Base-by-base conservation (phyloP, 2,329 filamentous ascomycete species). In the Cytospora leucostoma region DNA sequence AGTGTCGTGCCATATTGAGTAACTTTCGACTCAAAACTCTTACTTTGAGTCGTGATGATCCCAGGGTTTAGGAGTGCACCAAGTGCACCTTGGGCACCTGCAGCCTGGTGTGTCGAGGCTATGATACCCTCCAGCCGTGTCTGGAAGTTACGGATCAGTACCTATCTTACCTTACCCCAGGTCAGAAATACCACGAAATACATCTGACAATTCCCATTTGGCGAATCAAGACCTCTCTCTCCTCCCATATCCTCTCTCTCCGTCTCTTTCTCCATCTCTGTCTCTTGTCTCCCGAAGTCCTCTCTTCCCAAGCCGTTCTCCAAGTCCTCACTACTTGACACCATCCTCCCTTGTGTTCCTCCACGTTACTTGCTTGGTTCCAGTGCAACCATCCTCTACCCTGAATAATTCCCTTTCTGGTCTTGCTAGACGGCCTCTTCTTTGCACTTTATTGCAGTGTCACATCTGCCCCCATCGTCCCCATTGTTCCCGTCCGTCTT, bases 1-100 rank as follows among this genome's bases (percentile, higher is more conserved):
- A 27, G 58, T 55, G 57, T 62, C 60, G 55, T 62, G 54, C 60
- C 54, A 62, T 58, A 52, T 52, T 52, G 59, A 61, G 52, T 21
- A 44, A 56, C 52, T 61, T 61, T 61, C 52, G 53, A 56, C 52
- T 61, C 59, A 51, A 61, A 52, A 44, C 27, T 55, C 52, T 61
- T 51, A 32, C 35, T 33, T 27, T 21, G 60, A 52, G 54, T 62
- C 35, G 49, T 56, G 53, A 55, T 49, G 51, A 52, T 49, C 17
- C 15, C 34, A 49, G 34, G 54, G 58, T 56, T 38, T 50, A 54
- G 58, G 33, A 49, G 34, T 21, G 27, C 49, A n/a, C n/a, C n/a
- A n/a, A n/a, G n/a, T n/a, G n/a, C 27, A 27, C 27, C 27, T 3
- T 3, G 27, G 54, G 60, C 60, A 62, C 38, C 54, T 62, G 60